A percentile compares a stretch with the other conserved stretches of the same genome.
Evolutionary conservation across 768 basidiomycete genomes (phyloP).

Genomic region (Phanerodontia chrysosporium): DNA sequence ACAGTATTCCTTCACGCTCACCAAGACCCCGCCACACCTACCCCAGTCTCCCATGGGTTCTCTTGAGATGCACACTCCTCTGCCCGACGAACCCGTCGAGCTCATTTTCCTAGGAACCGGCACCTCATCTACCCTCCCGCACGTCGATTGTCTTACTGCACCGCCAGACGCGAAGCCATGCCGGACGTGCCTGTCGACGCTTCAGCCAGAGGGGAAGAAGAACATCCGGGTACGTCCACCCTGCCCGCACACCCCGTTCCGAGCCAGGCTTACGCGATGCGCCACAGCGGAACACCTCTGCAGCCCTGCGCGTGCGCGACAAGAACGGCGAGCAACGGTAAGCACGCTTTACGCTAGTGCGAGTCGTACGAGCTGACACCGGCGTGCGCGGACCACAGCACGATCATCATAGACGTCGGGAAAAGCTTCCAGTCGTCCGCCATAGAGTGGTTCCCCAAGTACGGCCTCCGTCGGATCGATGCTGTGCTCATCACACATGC

Average conservation of each 20-base stretch:
- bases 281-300: slow-evolving; percentile 68
- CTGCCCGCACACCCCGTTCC: slow-evolving; percentile 1
- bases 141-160: slow-evolving; percentile 70
- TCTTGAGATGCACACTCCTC: slow-evolving; percentile 5
- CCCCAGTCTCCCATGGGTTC: slow-evolving; percentile 12
- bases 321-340: slow-evolving; percentile 45
- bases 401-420: slow-evolving; percentile 79
- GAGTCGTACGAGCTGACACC: background rate
- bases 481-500: slow-evolving; percentile 83
- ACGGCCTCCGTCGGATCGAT: slow-evolving; percentile 67
- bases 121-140: slow-evolving; percentile 69
- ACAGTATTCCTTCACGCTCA: background rate
- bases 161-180: slow-evolving; percentile 50
- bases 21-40: background rate
- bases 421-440: slow-evolving; percentile 72
- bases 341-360: slow-evolving; percentile 24
- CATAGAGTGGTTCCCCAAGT: slow-evolving; percentile 61
- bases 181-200: slow-evolving; percentile 63
- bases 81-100: slow-evolving; percentile 36
- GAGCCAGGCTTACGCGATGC: background rate
- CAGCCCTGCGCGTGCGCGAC: slow-evolving; percentile 48
- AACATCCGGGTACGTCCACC: slow-evolving; percentile 52
- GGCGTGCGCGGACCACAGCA: slow-evolving; percentile 38
- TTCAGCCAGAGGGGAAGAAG: slow-evolving; percentile 68
- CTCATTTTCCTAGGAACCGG: slow-evolving; percentile 84